These are phyloP conservation scores for Thelonectria blattea DNA, from an alignment of 2,329 filamentous ascomycete genomes.

Conservation along the genomic window DNA sequence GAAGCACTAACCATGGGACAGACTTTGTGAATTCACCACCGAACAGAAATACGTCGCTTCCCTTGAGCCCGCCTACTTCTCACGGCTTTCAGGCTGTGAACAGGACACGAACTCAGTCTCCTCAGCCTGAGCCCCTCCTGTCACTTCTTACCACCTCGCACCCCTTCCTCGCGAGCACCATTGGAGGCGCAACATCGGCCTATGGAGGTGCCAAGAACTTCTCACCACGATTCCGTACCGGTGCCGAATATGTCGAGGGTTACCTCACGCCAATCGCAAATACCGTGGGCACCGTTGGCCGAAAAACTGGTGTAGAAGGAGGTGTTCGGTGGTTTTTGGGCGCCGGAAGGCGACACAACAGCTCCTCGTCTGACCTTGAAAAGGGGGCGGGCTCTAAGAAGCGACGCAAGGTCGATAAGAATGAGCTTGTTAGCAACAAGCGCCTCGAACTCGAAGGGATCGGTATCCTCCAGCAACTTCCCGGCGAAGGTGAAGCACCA, in stretches of 20 bases:
- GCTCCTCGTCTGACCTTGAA: slow-evolving; percentile 55
- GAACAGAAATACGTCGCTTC: slow-evolving; percentile 50
- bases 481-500: slow-evolving; percentile 18
- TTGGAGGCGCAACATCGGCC: slow-evolving; percentile 82
- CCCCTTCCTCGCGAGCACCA: slow-evolving; percentile 82
- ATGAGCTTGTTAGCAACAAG: slow-evolving; percentile 40
- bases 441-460: slow-evolving; percentile 38
- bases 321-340: slow-evolving; percentile 85
- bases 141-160: slow-evolving; percentile 88
- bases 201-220: slow-evolving; percentile 91
- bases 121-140: slow-evolving; percentile 78
- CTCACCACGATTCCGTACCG: slow-evolving; percentile 85
- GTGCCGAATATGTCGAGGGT: slow-evolving; percentile 88
- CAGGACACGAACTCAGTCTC: slow-evolving; percentile 44
- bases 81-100: slow-evolving; percentile 41
- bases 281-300: slow-evolving; percentile 82
- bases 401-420: slow-evolving; percentile 61
- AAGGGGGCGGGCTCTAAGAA: slow-evolving; percentile 58
- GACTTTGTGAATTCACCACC: slow-evolving; percentile 72
- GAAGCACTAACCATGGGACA: slow-evolving; percentile 38
- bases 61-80: slow-evolving; percentile 44
- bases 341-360: slow-evolving; percentile 58
- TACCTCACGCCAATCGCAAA: slow-evolving; percentile 86
- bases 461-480: slow-evolving; percentile 27
- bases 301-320: slow-evolving; percentile 86